Evolutionary conservation across 2,329 filamentous ascomycete genomes (phyloP).

Genomic region (Nemania bipapillata): DNA sequence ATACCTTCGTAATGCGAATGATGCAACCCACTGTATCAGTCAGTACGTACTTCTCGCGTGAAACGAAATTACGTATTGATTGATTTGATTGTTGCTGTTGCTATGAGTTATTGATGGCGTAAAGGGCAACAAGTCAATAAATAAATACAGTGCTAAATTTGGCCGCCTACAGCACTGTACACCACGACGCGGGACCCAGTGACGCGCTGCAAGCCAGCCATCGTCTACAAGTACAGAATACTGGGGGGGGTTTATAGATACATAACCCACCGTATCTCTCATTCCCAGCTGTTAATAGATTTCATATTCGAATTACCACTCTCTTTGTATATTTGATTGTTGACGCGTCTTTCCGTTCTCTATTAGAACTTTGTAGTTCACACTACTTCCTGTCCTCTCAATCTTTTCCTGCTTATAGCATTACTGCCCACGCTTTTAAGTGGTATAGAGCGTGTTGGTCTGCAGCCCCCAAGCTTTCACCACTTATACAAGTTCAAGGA

Average conservation of each 20-base stretch:
- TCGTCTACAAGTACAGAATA: too few relatives aligned
- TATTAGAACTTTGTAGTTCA: neutral
- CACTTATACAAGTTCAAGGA: constrained; percentile 7
- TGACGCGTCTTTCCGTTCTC: constrained; percentile 17
- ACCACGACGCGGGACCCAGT: constrained; percentile 35
- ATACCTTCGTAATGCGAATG: neutral
- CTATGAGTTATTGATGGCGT: constrained; percentile 3
- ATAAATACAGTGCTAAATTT: constrained; percentile 32
- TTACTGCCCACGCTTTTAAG: neutral
- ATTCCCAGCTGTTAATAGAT: constrained; percentile 18
- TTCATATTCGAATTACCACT: constrained; percentile 6
- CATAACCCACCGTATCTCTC: constrained; percentile 26
- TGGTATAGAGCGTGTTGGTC: constrained; percentile 10
- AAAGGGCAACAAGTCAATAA: constrained; percentile 34
- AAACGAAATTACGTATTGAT: constrained; percentile 12
- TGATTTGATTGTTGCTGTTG: constrained; percentile 10
- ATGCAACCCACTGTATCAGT: neutral
- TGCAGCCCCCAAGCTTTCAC: constrained; percentile 13
- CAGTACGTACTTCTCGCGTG: neutral
- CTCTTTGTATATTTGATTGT: constrained; percentile 17
- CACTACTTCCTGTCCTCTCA: neutral
- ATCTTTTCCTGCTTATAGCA: neutral
- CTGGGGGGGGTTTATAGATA: constrained; percentile 27
- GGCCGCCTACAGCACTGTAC: constrained; percentile 22
- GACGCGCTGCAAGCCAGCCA: constrained; percentile 38